phyloP scores from a whole-genome alignment of 352 stramenopile species.

The Phytopythium ostracodes region DNA sequence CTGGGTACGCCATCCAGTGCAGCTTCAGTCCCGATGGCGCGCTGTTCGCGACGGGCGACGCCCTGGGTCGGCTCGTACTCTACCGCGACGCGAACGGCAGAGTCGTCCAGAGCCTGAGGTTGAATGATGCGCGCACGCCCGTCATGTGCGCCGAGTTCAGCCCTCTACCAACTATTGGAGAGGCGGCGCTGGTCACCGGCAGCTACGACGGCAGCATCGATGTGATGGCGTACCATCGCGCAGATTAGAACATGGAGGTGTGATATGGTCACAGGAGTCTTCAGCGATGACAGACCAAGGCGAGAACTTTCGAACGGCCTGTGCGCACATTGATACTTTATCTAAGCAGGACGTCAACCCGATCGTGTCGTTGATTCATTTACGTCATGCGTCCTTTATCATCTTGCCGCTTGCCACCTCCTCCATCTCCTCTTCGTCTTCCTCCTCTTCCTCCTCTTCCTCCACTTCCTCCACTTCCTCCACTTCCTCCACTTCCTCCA shows the following conservation, averaged over 20 bases:
- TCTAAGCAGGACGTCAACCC: background rate
- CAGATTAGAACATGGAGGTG: background rate
- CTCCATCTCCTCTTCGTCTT: background rate
- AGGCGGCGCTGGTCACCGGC: background rate
- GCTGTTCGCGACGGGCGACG: conserved; percentile 44
- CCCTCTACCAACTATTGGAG: background rate
- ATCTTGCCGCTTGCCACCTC: background rate
- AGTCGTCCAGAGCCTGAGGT: background rate
- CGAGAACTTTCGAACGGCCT: too few species aligned
- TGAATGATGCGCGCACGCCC: background rate
- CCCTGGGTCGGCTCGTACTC: conserved; percentile 35
- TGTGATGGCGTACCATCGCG: background rate
- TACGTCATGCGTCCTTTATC: background rate
- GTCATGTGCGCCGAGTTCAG: conserved; percentile 4
- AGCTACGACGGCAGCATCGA: conserved; percentile 2
- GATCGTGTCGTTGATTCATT: background rate
- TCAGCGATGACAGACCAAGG: too few species aligned
- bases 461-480: background rate
- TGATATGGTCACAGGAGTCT: too few species aligned
- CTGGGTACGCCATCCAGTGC: conserved; percentile 43
- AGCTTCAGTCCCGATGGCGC: conserved; percentile 45
- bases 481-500: background rate
- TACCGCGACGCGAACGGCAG: conserved; percentile 19
- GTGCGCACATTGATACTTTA: too few species aligned
- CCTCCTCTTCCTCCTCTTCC: background rate